phyloP scores from a whole-genome alignment of 805 yeast species.

The Teunomyces atbi region DNA sequence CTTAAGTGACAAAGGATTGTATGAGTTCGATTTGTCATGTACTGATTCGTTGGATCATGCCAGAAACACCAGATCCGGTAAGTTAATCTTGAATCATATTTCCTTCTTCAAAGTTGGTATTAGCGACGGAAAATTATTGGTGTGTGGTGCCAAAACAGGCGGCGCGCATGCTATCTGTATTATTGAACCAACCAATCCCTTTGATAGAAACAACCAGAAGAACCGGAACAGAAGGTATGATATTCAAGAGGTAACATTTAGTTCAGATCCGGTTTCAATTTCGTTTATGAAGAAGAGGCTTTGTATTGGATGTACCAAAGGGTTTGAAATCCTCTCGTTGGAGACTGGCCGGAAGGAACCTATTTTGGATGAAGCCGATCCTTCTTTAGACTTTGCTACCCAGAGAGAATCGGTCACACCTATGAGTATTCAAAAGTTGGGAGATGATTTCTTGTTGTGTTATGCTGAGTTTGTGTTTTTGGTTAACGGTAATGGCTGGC shows the following conservation, averaged over 20 bases:
- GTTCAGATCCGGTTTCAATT: conserved; percentile 87
- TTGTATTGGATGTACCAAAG: conserved; percentile 94
- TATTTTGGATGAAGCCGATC: conserved; percentile 95
- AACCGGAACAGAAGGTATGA: conserved; percentile 60
- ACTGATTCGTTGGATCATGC: conserved; percentile 47
- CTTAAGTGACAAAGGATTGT: conserved; percentile 76
- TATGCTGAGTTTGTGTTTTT: conserved; percentile 93
- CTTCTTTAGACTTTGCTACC: conserved; percentile 91
- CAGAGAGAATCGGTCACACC: conserved; percentile 79
- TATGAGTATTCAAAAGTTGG: conserved; percentile 85
- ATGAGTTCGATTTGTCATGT: conserved; percentile 66
- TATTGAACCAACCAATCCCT: conserved; percentile 85
- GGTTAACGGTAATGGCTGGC: conserved; percentile 95
- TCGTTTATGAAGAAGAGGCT: conserved; percentile 85
- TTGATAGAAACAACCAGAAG: conserved; percentile 50
- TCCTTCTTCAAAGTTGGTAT: conserved; percentile 90
- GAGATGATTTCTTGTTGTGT: conserved; percentile 76
- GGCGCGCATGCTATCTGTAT: conserved; percentile 78
- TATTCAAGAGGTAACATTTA: conserved; percentile 72
- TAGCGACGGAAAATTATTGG: conserved; percentile 82
- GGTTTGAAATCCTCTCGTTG: conserved; percentile 90
- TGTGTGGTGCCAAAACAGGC: conserved; percentile 86
- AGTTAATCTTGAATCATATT: conserved; percentile 82
- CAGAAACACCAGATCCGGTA: conserved; percentile 61
- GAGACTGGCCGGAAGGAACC: conserved; percentile 78